Evolutionary conservation across 768 basidiomycete genomes (phyloP).

Genomic region (Rhizopogon rudus): DNA sequence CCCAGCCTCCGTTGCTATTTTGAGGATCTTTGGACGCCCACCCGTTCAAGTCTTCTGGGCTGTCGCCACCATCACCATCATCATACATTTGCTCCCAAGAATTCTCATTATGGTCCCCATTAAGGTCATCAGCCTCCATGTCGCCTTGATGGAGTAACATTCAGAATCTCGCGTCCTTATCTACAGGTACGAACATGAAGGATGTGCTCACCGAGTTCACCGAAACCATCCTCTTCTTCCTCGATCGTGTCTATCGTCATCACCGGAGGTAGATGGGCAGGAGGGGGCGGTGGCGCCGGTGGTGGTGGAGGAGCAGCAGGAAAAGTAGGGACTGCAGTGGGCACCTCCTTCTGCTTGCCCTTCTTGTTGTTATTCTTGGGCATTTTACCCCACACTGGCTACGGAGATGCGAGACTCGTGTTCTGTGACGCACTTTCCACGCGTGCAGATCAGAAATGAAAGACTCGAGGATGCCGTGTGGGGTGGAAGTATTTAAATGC

Average conservation of each 20-base stretch:
- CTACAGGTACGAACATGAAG: not conserved
- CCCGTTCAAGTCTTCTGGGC: constrained; percentile 11
- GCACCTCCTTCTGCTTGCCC: constrained; percentile 27
- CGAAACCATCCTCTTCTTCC: constrained; percentile 19
- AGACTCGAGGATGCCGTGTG: constrained; percentile 19
- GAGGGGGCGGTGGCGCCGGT: not conserved
- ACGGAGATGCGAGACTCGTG: constrained; percentile 17
- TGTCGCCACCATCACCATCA: constrained; percentile 11
- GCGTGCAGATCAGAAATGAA: constrained; percentile 21
- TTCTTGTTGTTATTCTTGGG: constrained; percentile 27
- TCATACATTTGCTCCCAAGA: constrained; percentile 24
- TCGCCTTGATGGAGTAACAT: not conserved
- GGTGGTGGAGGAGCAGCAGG: constrained; percentile 2
- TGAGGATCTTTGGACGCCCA: constrained; percentile 20
- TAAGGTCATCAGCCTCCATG: constrained; percentile 12
- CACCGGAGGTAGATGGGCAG: constrained; percentile 8
- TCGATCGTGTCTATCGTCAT: constrained; percentile 18
- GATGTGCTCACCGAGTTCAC: constrained; percentile 15
- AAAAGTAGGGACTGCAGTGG: constrained; percentile 3
- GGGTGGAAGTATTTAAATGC: constrained; percentile 5
- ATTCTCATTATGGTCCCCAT: constrained; percentile 12
- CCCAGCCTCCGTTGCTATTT: constrained; percentile 16
- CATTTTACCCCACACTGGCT: constrained; percentile 16
- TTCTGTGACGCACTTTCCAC: constrained; percentile 21
- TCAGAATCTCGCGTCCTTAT: not conserved